Conservation (phyloP, 2,329 filamentous ascomycete species). For the Cladosporium phlei region DNA sequence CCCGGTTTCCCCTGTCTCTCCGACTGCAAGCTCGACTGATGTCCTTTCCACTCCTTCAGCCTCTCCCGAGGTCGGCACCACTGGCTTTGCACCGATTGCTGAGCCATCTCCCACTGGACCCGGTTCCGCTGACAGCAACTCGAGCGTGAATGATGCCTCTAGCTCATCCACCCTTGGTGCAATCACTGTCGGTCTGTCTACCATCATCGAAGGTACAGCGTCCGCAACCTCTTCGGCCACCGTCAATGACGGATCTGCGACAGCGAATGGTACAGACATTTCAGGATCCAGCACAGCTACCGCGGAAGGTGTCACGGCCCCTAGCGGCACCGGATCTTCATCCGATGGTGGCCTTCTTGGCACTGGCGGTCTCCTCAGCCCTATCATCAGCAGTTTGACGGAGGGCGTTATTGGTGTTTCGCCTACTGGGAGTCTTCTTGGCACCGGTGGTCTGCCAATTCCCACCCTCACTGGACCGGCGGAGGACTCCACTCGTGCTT, state of each 20-base stretch:
- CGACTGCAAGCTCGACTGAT: constrained; percentile 10
- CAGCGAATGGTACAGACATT: background rate
- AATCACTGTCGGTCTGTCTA: constrained; percentile 32
- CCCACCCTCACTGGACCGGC: background rate
- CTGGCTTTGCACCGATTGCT: constrained; percentile 21
- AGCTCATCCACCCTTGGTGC: constrained; percentile 18
- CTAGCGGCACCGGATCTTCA: background rate
- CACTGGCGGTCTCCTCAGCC: background rate
- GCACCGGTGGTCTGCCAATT: too few relatives aligned
- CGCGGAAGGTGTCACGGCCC: background rate
- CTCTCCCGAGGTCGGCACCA: constrained; percentile 18
- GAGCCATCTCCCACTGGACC: constrained; percentile 1
- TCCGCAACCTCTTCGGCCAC: constrained; percentile 11
- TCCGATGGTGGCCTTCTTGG: background rate
- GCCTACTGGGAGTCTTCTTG: too few relatives aligned
- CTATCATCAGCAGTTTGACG: background rate
- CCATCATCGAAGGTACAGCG: constrained; percentile 23
- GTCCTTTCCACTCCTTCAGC: background rate
- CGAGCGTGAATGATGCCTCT: constrained; percentile 8
- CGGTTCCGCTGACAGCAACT: background rate
- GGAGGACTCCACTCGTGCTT: background rate
- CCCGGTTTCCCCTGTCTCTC: background rate
- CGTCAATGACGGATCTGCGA: background rate
- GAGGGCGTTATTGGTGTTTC: too few relatives aligned
- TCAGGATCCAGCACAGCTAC: background rate